Conservation (phyloP, 495 filamentous ascomycete species). For the Xylaria nigripes region DNA sequence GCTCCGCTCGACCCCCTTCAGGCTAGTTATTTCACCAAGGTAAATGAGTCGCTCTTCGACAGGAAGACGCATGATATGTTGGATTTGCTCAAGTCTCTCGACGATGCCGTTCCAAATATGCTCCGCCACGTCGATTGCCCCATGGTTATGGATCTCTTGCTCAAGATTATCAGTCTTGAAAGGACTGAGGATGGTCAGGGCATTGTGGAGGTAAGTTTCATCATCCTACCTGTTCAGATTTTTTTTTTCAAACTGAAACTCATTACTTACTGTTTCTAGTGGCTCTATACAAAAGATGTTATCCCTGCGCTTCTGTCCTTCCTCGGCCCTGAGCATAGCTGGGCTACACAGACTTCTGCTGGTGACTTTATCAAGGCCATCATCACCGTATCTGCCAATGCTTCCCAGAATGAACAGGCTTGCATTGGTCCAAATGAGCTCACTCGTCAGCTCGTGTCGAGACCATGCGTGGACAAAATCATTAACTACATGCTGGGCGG, state of each 20-base stretch:
- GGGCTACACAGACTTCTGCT: conserved; percentile 89
- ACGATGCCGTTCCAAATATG: conserved; percentile 73
- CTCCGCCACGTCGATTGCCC: conserved; percentile 94
- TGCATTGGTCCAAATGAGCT: conserved; percentile 97
- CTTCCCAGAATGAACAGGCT: conserved; percentile 92
- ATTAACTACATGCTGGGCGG: conserved; percentile 87
- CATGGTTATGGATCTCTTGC: conserved; percentile 95
- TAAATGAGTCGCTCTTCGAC: conserved; percentile 92
- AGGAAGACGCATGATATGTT: conserved; percentile 98
- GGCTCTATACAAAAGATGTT: conserved; percentile 86
- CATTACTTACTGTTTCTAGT: conserved; percentile 43
- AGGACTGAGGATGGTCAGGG: conserved; percentile 86
- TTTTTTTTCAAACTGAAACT: neutral
- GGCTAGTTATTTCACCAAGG: conserved; percentile 96
- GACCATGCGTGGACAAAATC: conserved; percentile 68
- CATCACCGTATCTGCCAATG: conserved; percentile 97
- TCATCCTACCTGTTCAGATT: neutral
- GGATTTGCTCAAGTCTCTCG: conserved; percentile 71
- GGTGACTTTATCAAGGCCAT: conserved; percentile 98
- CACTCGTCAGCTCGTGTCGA: conserved; percentile 91
- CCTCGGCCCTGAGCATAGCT: conserved; percentile 69
- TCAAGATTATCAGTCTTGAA: conserved; percentile 97
- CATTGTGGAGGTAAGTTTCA: conserved; percentile 70
- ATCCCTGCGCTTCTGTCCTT: conserved; percentile 84
- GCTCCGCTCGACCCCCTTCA: conserved; percentile 83